These are phyloP conservation scores for Clohesyomyces aquaticus DNA, from an alignment of 495 filamentous ascomycete genomes.

Conservation along the genomic window DNA sequence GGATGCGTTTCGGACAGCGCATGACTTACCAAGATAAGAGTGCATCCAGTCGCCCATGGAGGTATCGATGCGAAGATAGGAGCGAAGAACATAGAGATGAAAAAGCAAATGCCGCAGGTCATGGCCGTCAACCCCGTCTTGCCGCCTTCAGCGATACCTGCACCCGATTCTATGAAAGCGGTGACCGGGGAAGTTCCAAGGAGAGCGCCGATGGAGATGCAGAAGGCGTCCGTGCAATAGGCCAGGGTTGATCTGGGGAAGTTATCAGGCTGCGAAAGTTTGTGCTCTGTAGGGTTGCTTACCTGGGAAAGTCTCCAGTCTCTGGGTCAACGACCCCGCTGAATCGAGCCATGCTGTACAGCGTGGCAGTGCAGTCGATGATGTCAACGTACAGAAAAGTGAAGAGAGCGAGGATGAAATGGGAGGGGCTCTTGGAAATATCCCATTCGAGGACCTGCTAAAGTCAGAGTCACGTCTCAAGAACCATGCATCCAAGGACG, in stretches of 20 bases:
- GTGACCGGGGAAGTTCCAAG: slow-evolving; percentile 77
- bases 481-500: too few species aligned
- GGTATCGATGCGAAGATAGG: slow-evolving; percentile 67
- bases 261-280: too few species aligned
- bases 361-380: slow-evolving; percentile 73
- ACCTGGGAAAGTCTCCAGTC: slow-evolving; percentile 79
- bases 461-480: too few species aligned
- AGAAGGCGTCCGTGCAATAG: slow-evolving; percentile 78
- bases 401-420: slow-evolving; percentile 80
- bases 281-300: too few species aligned
- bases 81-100: slow-evolving; percentile 71
- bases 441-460: slow-evolving; percentile 78
- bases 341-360: slow-evolving; percentile 84
- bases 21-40: slow-evolving; percentile 75
- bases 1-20: slow-evolving; percentile 46
- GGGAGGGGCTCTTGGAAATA: slow-evolving; percentile 60
- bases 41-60: slow-evolving; percentile 83
- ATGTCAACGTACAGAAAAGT: slow-evolving; percentile 90
- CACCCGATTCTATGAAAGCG: slow-evolving; percentile 82
- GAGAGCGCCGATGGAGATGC: slow-evolving; percentile 76
- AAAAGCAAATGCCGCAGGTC: slow-evolving; percentile 76
- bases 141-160: slow-evolving; percentile 82
- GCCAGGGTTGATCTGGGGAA: slow-evolving; percentile 79
- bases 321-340: slow-evolving; percentile 73
- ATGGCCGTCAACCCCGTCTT: slow-evolving; percentile 81